Evolutionary conservation across 1,139 yeast species (phyloP).

Genomic region (Yamadazyma dendronema): DNA sequence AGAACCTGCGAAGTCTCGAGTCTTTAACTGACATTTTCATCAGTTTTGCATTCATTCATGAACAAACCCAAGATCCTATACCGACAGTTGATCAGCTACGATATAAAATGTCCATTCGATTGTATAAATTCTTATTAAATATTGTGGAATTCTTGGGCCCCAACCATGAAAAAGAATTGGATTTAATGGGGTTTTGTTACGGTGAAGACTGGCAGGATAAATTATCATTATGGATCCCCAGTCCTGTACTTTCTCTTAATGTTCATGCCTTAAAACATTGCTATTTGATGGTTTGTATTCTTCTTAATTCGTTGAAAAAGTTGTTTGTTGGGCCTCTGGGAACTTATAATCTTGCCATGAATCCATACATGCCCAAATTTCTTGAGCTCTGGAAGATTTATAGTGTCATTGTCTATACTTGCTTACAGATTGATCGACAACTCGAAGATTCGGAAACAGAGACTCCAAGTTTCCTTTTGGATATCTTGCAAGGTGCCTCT

Average conservation of each 20-base stretch:
- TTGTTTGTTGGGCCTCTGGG: slow-evolving; percentile 36
- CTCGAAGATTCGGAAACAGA: slow-evolving; percentile 43
- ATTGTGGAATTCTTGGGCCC: slow-evolving; percentile 11
- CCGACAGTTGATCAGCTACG: slow-evolving; percentile 3
- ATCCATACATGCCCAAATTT: slow-evolving; percentile 60
- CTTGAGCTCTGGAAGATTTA: slow-evolving; percentile 64
- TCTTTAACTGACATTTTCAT: slow-evolving; percentile 51
- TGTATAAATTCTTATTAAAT: slow-evolving; percentile 7
- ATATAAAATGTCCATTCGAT: slow-evolving; percentile 10
- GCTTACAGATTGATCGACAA: slow-evolving; percentile 62
- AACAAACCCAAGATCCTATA: slow-evolving; percentile 20
- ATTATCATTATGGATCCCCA: slow-evolving; percentile 55
- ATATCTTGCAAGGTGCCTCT: slow-evolving; percentile 60
- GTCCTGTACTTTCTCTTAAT: slow-evolving; percentile 26
- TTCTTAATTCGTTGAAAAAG: slow-evolving; percentile 51
- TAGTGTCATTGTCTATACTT: slow-evolving; percentile 54
- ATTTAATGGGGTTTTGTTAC: slow-evolving; percentile 14
- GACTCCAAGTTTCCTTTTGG: slow-evolving; percentile 52
- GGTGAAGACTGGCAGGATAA: slow-evolving; percentile 42
- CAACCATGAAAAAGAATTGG: slow-evolving; percentile 13
- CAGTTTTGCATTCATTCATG: slow-evolving; percentile 14
- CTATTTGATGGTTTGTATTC: slow-evolving; percentile 34
- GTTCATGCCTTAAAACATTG: slow-evolving; percentile 34
- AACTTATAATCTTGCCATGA: slow-evolving; percentile 41
- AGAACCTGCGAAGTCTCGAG: slow-evolving; percentile 51